Conservation (phyloP, 495 filamentous ascomycete species). For the Thermothielavioides terrestris region DNA sequence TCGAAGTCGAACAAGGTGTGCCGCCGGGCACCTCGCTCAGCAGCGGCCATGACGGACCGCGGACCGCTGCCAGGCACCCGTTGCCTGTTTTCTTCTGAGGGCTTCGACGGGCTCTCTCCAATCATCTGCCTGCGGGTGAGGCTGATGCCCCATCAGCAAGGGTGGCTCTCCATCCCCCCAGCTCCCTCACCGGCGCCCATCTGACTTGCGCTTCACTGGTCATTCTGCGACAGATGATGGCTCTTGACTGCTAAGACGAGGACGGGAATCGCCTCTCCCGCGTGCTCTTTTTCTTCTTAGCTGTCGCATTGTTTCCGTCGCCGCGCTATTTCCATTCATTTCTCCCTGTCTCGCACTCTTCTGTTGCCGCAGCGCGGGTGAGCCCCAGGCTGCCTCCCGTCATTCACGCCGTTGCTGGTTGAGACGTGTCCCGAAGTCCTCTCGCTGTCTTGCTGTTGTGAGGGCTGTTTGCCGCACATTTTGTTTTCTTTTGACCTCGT, state of each 20-base stretch:
- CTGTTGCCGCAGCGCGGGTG: background rate
- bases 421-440: background rate
- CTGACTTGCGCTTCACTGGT: conserved; percentile 28
- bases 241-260: conserved; percentile 6
- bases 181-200: conserved; percentile 25
- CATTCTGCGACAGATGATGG: conserved; percentile 19
- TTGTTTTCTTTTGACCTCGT: background rate
- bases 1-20: conserved; percentile 15
- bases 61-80: conserved; percentile 24
- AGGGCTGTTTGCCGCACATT: background rate
- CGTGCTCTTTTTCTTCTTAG: conserved; percentile 10
- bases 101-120: conserved; percentile 28
- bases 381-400: background rate
- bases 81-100: conserved; percentile 19
- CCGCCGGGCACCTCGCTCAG: conserved; percentile 13
- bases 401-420: background rate
- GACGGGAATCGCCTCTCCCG: conserved; percentile 9
- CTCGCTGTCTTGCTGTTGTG: background rate
- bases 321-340: background rate
- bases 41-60: conserved; percentile 14
- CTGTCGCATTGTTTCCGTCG: background rate
- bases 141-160: conserved; percentile 32
- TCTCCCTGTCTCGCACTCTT: background rate
- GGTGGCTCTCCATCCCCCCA: conserved; percentile 17
- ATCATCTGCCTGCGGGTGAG: conserved; percentile 20